Evolutionary conservation across 352 stramenopile species (phyloP), one percentile per base, ranked within the genome.

Genomic region (Pythium diclinum): DNA sequence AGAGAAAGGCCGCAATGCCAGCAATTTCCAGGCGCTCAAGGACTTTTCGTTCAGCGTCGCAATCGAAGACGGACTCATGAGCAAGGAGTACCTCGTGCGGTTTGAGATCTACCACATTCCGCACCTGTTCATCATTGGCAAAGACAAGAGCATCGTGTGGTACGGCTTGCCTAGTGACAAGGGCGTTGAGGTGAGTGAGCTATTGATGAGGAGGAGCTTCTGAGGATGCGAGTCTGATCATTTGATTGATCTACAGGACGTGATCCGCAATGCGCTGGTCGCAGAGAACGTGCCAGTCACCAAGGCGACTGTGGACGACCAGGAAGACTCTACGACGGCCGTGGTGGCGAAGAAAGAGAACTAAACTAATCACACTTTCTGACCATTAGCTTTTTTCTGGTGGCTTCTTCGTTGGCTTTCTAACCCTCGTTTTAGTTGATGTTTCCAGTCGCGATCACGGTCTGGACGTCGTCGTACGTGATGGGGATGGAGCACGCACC

Each of bases 61-160:
- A 13, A 88, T 89, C n/a, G 83, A 92, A 64, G 76, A 82, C 33
- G 83, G 81, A 10, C 72, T 74, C 57, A 85, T 91, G 75, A 84
- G 73, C 77, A 90, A 89, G 70, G 68, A 79, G 78, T 91, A 59
- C 66, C 69, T 91, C 23, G 82, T 91, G 30, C 75, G 80, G n/a
- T 87, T 77, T 57, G 76, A 89, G 52, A 66, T 86, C 34, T 78
- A 72, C 36, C 71, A 72, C 6, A 57, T 89, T 1, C 82, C 82
- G 11, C 69, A 85, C 61, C 34, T 88, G 6, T 89, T 91, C 47
- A 68, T 91, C 34, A 58, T 91, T 17, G 72, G 68, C 55, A 91
- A 89, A 56, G 71, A 78, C 67, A 74, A 76, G 51, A 81, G 47
- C 55, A 79, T 88, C 36, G 23, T 76, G 25, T 91, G 82, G 82